phyloP scores from a whole-genome alignment of 352 stramenopile genomes.

The Elongisporangium anandrum region DNA sequence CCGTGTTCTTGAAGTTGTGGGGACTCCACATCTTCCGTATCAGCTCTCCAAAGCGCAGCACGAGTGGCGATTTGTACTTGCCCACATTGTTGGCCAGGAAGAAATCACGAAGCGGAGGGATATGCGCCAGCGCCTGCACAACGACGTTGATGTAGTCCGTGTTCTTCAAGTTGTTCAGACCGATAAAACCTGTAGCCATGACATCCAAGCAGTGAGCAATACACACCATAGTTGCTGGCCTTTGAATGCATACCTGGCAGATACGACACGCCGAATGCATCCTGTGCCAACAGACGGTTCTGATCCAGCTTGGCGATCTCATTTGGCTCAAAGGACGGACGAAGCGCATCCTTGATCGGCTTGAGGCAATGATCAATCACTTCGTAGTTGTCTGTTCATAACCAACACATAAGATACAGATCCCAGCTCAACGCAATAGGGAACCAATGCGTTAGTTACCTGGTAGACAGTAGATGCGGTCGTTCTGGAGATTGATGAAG shows the following conservation, averaged over 20 bases:
- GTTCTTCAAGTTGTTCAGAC: conserved; percentile 97
- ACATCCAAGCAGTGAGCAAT: neutral
- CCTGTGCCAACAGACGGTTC: conserved; percentile 89
- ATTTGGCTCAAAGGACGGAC: conserved; percentile 83
- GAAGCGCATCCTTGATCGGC: conserved; percentile 93
- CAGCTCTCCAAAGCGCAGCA: conserved; percentile 93
- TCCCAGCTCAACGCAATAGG: neutral
- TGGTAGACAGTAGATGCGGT: conserved; percentile 96
- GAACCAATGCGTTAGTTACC: conserved; percentile 3
- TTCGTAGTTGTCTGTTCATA: conserved; percentile 93
- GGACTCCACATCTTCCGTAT: conserved; percentile 98
- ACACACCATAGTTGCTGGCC: neutral
- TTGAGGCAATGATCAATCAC: conserved; percentile 94
- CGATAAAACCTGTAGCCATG: conserved; percentile 86
- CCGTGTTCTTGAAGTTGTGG: conserved; percentile 97
- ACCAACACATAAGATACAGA: neutral
- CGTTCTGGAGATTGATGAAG: conserved; percentile 96
- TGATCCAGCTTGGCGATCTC: conserved; percentile 89
- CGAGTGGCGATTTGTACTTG: conserved; percentile 78
- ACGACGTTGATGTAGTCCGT: conserved; percentile 98
- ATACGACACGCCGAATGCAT: conserved; percentile 96
- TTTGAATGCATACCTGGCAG: conserved; percentile 53
- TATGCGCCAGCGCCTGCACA: conserved; percentile 95
- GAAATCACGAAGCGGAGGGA: conserved; percentile 94
- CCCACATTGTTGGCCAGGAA: conserved; percentile 82